Base-by-base conservation (phyloP, 2,329 filamentous ascomycete species). In the Pyricularia sp. region DNA sequence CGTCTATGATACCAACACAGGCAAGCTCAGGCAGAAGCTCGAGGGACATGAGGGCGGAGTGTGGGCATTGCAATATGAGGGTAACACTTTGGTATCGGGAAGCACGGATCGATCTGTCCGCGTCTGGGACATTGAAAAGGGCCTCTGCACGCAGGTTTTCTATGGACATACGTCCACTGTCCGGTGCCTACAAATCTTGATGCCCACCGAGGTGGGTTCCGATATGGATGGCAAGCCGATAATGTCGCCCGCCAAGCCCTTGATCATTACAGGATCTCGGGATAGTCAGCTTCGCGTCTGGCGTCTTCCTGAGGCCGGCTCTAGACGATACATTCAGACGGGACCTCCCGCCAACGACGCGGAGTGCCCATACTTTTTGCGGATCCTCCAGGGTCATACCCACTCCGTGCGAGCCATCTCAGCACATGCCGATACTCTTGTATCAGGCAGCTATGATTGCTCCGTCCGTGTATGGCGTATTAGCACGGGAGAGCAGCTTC, bases 121-220 rank as follows among this genome's bases (percentile, higher is more conserved):
- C n/a, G 93, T 99, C 0, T 99, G 94, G 94, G 93, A 99, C 73
- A 97, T 99, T 68, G 91, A 96, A 72, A 89, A 89, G 70, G 94
- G 93, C 0, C 84, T 90, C 60, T 97, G 93, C 75, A 93, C 93
- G 12, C 94, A 99, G 73, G 88, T 96, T 0, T 99, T 99, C 74
- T 93, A 97, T 72, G 96, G 94, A 0, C 94, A 99, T 73, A 99
- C 94, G 10, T 97, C 93, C 57, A 99, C 94, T 16, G 94, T 99
- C 3, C 88, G 94, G 68, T 99, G 94, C 73, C 79, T 99, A 67
- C 93, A 97, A 73, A 97, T 99, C 65, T 80, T 99, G 59, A 89
- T 96, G 82, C 92, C 94, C 0, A 88, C 88, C 1, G 84, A 92
- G 71, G 86, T 92, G 1, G 90, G 89, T 60, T 86, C 84, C 68